These are phyloP conservation scores for Chrysosporium keratinophilum DNA, from an alignment of 2,329 filamentous ascomycete species.

Conservation along the genomic window DNA sequence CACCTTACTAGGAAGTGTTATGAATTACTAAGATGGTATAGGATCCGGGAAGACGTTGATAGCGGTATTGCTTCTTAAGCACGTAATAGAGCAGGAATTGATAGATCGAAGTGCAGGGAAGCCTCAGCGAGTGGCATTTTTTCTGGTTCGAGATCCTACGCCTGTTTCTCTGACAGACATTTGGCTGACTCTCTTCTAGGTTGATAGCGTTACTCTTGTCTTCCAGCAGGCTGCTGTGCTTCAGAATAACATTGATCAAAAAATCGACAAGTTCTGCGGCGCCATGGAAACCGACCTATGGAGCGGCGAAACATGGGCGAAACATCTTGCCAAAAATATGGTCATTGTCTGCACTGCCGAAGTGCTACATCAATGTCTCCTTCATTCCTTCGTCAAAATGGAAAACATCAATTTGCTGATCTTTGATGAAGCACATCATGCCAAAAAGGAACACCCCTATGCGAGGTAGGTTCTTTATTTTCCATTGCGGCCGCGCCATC, in stretches of 20 bases:
- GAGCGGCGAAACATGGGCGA: slow-evolving; percentile 50
- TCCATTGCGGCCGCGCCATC: too few relatives aligned
- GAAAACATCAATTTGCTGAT: slow-evolving; percentile 77
- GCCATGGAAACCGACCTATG: slow-evolving; percentile 53
- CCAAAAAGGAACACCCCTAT: slow-evolving; percentile 88
- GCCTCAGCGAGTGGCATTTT: slow-evolving; percentile 64
- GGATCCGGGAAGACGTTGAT: slow-evolving; percentile 96
- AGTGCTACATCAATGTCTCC: slow-evolving; percentile 67
- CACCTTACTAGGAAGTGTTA: neutral
- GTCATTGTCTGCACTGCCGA: slow-evolving; percentile 88
- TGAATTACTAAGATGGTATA: slow-evolving; percentile 21
- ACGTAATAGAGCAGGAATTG: slow-evolving; percentile 67
- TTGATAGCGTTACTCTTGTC: slow-evolving; percentile 80
- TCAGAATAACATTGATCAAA: slow-evolving; percentile 66
- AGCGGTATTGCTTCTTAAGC: slow-evolving; percentile 69
- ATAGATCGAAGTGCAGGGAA: slow-evolving; percentile 53
- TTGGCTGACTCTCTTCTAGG: slow-evolving; percentile 34
- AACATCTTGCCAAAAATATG: slow-evolving; percentile 55
- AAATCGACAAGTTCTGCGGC: slow-evolving; percentile 65
- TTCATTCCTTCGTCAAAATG: slow-evolving; percentile 70
- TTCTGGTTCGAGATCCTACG: slow-evolving; percentile 49
- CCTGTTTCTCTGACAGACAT: neutral
- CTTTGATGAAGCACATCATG: slow-evolving; percentile 93
- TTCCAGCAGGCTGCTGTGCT: slow-evolving; percentile 82
- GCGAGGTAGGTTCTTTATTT: slow-evolving; percentile 45